Base-by-base conservation (phyloP, 1,139 yeast species). In the Debaryomyces fabryi region DNA sequence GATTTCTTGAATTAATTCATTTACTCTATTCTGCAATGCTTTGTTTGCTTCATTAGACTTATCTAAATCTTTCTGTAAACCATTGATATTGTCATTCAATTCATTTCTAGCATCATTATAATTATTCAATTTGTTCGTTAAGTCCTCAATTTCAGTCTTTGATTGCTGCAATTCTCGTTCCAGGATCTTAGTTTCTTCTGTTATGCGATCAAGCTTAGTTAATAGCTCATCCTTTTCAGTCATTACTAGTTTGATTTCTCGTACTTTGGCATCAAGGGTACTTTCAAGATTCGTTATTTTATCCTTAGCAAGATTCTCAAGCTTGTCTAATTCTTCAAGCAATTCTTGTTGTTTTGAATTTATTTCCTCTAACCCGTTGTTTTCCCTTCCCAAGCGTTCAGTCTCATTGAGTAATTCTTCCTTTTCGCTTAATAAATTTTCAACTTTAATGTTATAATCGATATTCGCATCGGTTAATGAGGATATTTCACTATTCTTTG, bases 251-350 rank as follows among this genome's bases (percentile, higher is more conserved):
- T 48, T 46, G 10, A 52, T 20, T 45, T 42, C 49, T 21, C 42
- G 35, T 9, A 36, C 12, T 38, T 46, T 46, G 23, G 24, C 46
- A 10, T 57, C 58, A 9, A 58, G 39, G 4, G 56, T 48, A 33
- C 42, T 52, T 48, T 67, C 67, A 15, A 65, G 56, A 35, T 54
- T 59, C 30, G 49, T 45, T 16, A 61, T 60, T 43, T 59, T 61
- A 44, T 59, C 63, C 48, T 60, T 58, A 12, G 64, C 64, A 46
- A 59, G 51, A 40, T 57, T 56, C 49, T 61, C 62, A 42, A 57
- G 52, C 44, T 60, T 61, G 35, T 63, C 64, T 39, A 60, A 52
- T 23, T 61, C 64, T 38, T 57, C 60, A 30, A 63, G 55, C 24
- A 61, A 50, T 40, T 58, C 64, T 37, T 60, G 62, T 46, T 58